Conservation (phyloP, 768 basidiomycete species). For the Termitomyces sp. region DNA sequence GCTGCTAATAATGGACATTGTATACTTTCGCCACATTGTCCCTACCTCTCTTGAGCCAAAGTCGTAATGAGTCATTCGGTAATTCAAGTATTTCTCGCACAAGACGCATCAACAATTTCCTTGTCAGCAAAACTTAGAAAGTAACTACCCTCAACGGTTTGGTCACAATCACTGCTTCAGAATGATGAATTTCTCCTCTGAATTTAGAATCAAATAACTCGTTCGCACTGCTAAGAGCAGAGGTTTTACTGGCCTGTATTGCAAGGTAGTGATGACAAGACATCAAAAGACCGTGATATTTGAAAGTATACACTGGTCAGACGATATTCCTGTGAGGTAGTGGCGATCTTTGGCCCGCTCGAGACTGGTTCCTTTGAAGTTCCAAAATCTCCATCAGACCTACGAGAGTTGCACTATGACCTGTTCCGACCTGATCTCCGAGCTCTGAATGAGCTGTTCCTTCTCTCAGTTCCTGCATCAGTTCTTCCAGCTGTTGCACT, state of each 20-base stretch:
- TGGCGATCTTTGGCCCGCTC: neutral
- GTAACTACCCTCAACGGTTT: too few relatives aligned
- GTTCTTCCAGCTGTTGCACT: conserved; percentile 1
- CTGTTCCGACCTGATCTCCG: conserved; percentile 2
- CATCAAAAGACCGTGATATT: neutral
- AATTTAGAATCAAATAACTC: neutral
- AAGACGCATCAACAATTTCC: neutral
- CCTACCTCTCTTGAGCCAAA: too few relatives aligned
- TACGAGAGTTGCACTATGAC: neutral
- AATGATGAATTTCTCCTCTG: neutral
- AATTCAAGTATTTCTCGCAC: too few relatives aligned
- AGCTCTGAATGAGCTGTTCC: neutral
- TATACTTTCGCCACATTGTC: too few relatives aligned
- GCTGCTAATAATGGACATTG: too few relatives aligned
- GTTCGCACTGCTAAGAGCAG: neutral
- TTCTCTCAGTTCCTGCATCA: conserved; percentile 4
- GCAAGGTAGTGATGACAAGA: neutral
- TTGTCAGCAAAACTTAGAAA: too few relatives aligned
- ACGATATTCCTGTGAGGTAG: neutral
- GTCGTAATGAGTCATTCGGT: too few relatives aligned
- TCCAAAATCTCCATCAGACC: conserved; percentile 1
- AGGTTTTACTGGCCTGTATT: neutral
- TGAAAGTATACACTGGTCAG: neutral
- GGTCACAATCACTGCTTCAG: neutral
- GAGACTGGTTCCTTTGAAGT: neutral